Evolutionary conservation across 2,329 filamentous ascomycete genomes (phyloP), one percentile per base, ranked within the genome.

Genomic region (Sphaerulina vaccinii): DNA sequence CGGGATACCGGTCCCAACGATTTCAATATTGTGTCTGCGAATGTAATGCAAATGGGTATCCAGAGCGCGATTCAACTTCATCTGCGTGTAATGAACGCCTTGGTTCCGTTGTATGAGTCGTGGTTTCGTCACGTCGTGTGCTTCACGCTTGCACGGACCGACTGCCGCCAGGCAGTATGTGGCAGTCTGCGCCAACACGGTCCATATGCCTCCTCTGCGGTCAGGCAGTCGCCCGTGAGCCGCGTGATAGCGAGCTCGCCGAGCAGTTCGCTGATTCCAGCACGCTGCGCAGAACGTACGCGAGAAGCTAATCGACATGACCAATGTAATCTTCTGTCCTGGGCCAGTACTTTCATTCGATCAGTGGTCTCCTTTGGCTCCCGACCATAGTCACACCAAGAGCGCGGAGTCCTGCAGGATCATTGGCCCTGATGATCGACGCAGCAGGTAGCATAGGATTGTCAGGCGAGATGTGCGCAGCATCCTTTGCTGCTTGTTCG

Each of bases 401-500:
- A 47, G 78, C 75, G 42, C 77, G 73, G 46, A 86, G 72, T 24
- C 82, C 82, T 43, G 80, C 77, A 27, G 76, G 83, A 67, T 97
- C 91, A 55, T 81, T 85, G 4, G 89, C 84, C 44, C 87, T 79
- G 52, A 97, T 82, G 57, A 99, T 93, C 6, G 82, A 85, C 56
- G 86, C 84, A 1, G 91, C 86, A 1, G 93, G 91, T n/a, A 96
- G 73, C 85, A 95, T 91, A 0, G 91, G 93, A 63, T 93, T 93
- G 56, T 95, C 89, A 0, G 87, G 87, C 61, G 92, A 90, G 55
- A 97, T 86, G 56, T 88, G 84, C 13, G 88, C 87, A 1, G 93
- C 92, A 62, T 97, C 92, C 70, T 91, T 92, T 37, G 93, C 93
- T 0, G 93, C 88, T 71, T 96, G 90, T 68, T 96, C 91, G 58